Evolutionary conservation across 495 filamentous ascomycete species (phyloP).

Genomic region (Penicillium diatomitis): DNA sequence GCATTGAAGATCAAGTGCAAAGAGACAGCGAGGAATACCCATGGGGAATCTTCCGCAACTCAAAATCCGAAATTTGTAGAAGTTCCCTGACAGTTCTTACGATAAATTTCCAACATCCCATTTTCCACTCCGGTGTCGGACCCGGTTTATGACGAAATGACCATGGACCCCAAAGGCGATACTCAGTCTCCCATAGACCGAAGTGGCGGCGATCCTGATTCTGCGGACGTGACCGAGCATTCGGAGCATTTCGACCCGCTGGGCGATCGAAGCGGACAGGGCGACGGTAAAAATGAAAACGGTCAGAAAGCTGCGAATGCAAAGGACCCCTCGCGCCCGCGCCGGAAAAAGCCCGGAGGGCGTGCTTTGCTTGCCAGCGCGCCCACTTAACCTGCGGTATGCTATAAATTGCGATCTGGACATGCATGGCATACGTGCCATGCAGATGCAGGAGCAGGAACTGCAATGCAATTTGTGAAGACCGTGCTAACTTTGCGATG

Average conservation of each 20-base stretch:
- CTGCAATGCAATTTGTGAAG: too few relatives aligned
- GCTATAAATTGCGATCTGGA: constrained; percentile 17
- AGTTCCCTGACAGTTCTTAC: not conserved
- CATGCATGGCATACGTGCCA: not conserved
- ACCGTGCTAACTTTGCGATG: too few relatives aligned
- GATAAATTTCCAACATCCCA: not conserved
- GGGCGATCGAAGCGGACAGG: constrained; percentile 49
- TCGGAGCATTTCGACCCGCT: constrained; percentile 21
- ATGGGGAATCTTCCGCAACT: not conserved
- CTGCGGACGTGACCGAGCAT: constrained; percentile 41
- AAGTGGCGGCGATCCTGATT: constrained; percentile 40
- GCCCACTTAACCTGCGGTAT: constrained; percentile 97
- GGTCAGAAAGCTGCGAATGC: constrained; percentile 52
- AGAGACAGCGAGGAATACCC: constrained; percentile 1
- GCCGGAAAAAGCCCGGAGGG: constrained; percentile 93
- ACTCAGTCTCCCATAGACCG: constrained; percentile 36
- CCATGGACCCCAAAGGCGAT: constrained; percentile 40
- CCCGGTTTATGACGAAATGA: constrained; percentile 39
- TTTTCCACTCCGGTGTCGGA: not conserved
- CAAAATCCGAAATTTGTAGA: not conserved
- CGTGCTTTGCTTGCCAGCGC: constrained; percentile 93
- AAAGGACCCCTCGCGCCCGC: constrained; percentile 78
- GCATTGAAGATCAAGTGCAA: constrained; percentile 3
- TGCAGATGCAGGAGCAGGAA: too few relatives aligned
- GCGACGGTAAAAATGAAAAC: constrained; percentile 45